These are phyloP conservation scores for Aspergillus caelatus DNA, from an alignment of 2,329 filamentous ascomycete species.

Conservation along the genomic window DNA sequence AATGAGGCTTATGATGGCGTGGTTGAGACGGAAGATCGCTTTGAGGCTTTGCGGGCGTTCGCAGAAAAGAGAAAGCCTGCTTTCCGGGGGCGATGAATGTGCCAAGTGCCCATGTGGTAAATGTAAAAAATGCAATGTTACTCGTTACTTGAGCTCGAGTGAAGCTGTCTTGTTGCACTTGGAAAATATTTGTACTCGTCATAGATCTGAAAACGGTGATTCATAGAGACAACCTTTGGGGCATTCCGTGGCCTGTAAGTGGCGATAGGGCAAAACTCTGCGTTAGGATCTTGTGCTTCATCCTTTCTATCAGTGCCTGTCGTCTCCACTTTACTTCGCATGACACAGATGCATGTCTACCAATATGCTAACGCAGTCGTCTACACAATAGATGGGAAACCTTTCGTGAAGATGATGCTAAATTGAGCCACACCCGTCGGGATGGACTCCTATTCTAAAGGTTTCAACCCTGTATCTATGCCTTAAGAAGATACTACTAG, in stretches of 20 bases:
- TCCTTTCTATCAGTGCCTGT: no score
- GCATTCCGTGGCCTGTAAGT: neutral
- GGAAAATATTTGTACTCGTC: neutral
- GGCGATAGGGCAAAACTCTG: neutral
- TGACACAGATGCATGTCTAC: no score
- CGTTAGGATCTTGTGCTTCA: no score
- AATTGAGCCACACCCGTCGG: no score
- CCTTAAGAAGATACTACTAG: neutral
- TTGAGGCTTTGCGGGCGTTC: conserved; percentile 88
- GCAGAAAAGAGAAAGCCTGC: conserved; percentile 70
- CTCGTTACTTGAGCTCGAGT: neutral
- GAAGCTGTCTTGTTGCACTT: neutral
- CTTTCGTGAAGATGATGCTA: no score
- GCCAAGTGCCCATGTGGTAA: neutral
- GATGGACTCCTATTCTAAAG: no score
- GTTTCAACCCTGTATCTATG: neutral
- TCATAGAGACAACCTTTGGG: neutral
- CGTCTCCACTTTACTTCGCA: no score
- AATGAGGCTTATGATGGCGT: conserved; percentile 85
- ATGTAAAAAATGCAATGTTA: neutral
- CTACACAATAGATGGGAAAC: no score
- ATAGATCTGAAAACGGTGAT: neutral
- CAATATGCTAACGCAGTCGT: no score
- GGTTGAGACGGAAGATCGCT: conserved; percentile 78
- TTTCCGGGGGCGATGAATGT: conserved; percentile 61